Evolutionary conservation across 768 basidiomycete genomes (phyloP).

Genomic region (Tylopilus vinaceipallidus): DNA sequence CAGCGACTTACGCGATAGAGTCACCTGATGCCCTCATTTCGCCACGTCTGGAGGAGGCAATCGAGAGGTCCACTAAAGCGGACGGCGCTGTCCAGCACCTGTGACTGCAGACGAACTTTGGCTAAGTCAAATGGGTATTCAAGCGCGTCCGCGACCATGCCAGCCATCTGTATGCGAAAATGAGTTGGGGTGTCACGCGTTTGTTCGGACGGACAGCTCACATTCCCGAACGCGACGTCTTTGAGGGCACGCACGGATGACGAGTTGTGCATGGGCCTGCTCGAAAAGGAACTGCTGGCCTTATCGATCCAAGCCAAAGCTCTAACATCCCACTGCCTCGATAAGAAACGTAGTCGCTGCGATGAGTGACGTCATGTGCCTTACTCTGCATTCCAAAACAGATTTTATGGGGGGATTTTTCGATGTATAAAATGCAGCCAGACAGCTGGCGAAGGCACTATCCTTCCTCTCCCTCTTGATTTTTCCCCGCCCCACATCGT

Average conservation of each 20-base stretch:
- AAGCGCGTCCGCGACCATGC: constrained; percentile 82
- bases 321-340: not conserved
- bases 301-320: too few relatives aligned
- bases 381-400: constrained; percentile 19
- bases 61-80: constrained; percentile 59
- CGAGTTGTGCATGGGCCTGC: not conserved
- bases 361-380: constrained; percentile 27
- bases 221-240: constrained; percentile 50
- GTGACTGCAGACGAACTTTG: constrained; percentile 88
- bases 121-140: constrained; percentile 93
- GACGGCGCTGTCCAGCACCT: constrained; percentile 66
- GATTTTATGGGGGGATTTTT: constrained; percentile 4
- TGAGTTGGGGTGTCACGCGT: too few relatives aligned
- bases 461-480: constrained; percentile 5
- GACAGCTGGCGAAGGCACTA: not conserved
- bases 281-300: too few relatives aligned
- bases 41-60: constrained; percentile 59
- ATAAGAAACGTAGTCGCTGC: not conserved
- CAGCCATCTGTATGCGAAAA: constrained; percentile 53
- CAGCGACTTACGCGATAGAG: constrained; percentile 46
- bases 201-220: too few relatives aligned
- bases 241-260: constrained; percentile 33
- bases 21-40: constrained; percentile 54
- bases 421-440: constrained; percentile 20
- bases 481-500: not conserved